Percentiles rank a stretch among this genome's conserved stretches.
Evolutionary conservation across 1,139 yeast species (phyloP).

Genomic region (Saccharomycopsis phalli): DNA sequence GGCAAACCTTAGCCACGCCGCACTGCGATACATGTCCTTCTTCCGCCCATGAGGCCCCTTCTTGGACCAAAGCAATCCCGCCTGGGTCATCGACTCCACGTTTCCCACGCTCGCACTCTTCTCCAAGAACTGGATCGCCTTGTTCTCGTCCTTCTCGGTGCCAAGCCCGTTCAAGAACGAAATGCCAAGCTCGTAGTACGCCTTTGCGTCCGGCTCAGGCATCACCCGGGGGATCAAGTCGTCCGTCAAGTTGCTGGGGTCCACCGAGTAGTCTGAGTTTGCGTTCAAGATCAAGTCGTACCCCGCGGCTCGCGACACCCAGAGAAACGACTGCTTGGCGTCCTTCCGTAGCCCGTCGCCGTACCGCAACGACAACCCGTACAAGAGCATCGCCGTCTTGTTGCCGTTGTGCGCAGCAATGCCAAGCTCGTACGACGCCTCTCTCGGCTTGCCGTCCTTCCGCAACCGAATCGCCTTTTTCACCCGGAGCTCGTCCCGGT

Average conservation of each 20-base stretch:
- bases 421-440: conserved; percentile 41
- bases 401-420: conserved; percentile 39
- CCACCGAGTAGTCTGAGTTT: conserved; percentile 25
- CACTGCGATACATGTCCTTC: conserved; percentile 56
- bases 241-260: conserved; percentile 28
- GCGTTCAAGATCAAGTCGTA: conserved; percentile 25
- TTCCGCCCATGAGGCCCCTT: conserved; percentile 45
- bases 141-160: conserved; percentile 41
- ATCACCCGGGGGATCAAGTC: conserved; percentile 23
- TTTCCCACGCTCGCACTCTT: conserved; percentile 65
- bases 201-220: conserved; percentile 31
- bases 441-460: conserved; percentile 36
- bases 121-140: conserved; percentile 54
- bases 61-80: conserved; percentile 62
- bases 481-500: conserved; percentile 29
- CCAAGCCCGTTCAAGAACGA: conserved; percentile 57
- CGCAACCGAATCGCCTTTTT: conserved; percentile 32
- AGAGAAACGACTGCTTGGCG: conserved; percentile 46
- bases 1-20: conserved; percentile 63
- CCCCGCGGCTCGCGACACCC: conserved; percentile 47
- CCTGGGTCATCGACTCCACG: conserved; percentile 58
- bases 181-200: conserved; percentile 54
- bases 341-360: conserved; percentile 68
- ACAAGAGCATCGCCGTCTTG: conserved; percentile 61
- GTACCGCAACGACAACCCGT: conserved; percentile 57